Base-by-base conservation (phyloP, 176 grass and related monocot genomes). In the Avena sativa region DNA sequence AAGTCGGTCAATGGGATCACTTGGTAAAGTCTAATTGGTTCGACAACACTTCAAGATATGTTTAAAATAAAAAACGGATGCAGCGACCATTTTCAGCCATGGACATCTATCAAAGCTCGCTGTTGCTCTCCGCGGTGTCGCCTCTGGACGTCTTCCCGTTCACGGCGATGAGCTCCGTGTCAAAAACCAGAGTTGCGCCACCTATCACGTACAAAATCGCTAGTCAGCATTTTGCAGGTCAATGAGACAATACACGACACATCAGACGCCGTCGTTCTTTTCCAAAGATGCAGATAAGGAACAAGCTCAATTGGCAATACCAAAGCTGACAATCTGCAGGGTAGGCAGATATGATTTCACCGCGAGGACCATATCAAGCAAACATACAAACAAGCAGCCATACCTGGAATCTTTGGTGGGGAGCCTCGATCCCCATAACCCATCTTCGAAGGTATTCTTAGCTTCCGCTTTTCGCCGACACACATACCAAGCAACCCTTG, bases 401-500 rank as follows among this genome's bases (percentile, higher is more conserved):
- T 89, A 95, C 90, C 93, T 66, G 96, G 92, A 87, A 98, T 98
- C 81, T 90, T 96, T 8, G 96, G 94, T 85, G 93, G 94, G 85
- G 96, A 98, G 62, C 96, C 92, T 87, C 89, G 81, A 49, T 91
- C 92, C 9, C 90, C 94, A 34, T 98, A 96, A 78, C 94, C 96
- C 90, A 96, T 93, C 81, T 93, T 94, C 63, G 96, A 81, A 43
- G 96, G 94, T 88, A 98, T 96, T 80, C 92, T 93, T 72, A 98
- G 74, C 83, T 96, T 98, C 79, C 96, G 79, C 87, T 98, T 98
- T 91, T 98, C 96, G 69, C 94, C 92, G 1, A 98, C 83, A 48
- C 93, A 98, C 93, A 98, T 96, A 86, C 94, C 90, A 82, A 98
- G 80, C 72, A 96, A 83, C 44, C 94, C 96, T 92, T 98, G 94